Evolutionary conservation across 805 yeast genomes (phyloP), one percentile per base, ranked within the genome.

Genomic region (Danielozyma ontarioensis): DNA sequence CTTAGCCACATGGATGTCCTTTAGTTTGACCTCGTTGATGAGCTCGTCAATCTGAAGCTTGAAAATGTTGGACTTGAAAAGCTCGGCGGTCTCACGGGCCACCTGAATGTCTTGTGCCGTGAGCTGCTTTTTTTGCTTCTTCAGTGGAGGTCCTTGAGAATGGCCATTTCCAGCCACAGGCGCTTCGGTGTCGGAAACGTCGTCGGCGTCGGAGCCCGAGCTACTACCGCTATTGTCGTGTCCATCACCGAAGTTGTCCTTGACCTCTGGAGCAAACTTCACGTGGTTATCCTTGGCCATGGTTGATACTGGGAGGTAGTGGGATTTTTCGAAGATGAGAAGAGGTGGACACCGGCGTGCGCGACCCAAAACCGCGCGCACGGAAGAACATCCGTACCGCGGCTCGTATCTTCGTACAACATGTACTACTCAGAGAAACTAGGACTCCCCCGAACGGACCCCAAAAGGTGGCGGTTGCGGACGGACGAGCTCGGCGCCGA

Each of bases 11-110:
- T 81, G 80, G 13, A 75, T 58, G 13, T 85, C 90, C 47, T 83
- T 83, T 26, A 89, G 57, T 46, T 77, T 75, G 26, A 90, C 74
- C 57, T 90, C 97, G 45, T 77, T 75, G 46, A 93, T 64, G 26
- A 93, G 66, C 54, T 89, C 97, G 59, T 89, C 97, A 40, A 93
- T 88, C 63, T 93, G 96, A 37, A 93, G 62, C 57, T 93, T 93
- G 78, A 93, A 90, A 35, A 93, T 88, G 59, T 89, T 93, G 6
- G 96, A 87, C 52, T 89, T 87, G 76, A 89, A 93, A 29, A 90
- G 64, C 56, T 89, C 97, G 1, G 95, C 93, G 1, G 97, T 85
- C 56, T 89, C 97, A 48, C 95, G 74, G 1, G 96, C 96, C 2
- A 83, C 73, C 48, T 90, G 96, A 29, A 90, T 78, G 37, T 93